These are phyloP conservation scores for Chaetoceros tenuissimus DNA, from an alignment of 108 stramenopile genomes.

Conservation along the genomic window DNA sequence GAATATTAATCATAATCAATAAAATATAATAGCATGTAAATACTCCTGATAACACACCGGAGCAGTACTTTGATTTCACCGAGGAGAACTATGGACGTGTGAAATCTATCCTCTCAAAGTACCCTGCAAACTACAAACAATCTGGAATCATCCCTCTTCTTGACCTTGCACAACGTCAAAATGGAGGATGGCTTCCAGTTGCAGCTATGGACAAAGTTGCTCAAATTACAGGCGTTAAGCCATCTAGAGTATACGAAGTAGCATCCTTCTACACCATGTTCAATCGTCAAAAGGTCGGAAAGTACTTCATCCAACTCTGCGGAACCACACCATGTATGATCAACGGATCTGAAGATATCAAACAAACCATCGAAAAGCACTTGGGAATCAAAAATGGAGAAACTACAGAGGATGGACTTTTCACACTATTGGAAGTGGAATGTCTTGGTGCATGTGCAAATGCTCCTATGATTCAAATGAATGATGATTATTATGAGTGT, in stretches of 20 bases:
- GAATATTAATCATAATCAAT: neutral
- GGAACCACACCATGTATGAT: constrained; percentile 99
- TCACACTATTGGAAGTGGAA: constrained; percentile 98
- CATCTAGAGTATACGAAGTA: constrained; percentile 96
- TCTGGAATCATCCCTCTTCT: constrained; percentile 93
- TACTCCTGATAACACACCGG: constrained; percentile 85
- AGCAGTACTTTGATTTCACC: constrained; percentile 90
- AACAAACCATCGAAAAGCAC: constrained; percentile 93
- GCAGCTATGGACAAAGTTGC: constrained; percentile 99
- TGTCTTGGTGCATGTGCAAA: constrained; percentile 99
- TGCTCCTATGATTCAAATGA: constrained; percentile 99
- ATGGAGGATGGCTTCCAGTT: constrained; percentile 97
- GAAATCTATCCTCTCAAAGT: constrained; percentile 81
- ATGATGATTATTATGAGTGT: constrained; percentile 99
- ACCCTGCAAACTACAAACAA: constrained; percentile 98
- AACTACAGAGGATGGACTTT: constrained; percentile 94
- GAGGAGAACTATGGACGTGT: constrained; percentile 94
- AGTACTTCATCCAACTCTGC: constrained; percentile 99
- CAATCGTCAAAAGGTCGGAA: constrained; percentile 98
- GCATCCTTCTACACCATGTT: constrained; percentile 98
- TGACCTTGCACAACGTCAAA: constrained; percentile 95
- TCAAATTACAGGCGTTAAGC: constrained; percentile 79
- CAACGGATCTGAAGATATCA: constrained; percentile 97
- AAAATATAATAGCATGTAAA: constrained; percentile 76
- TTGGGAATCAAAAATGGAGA: constrained; percentile 95